phyloP scores from a whole-genome alignment of 1,139 yeast species.

The Diutina catenulata region DNA sequence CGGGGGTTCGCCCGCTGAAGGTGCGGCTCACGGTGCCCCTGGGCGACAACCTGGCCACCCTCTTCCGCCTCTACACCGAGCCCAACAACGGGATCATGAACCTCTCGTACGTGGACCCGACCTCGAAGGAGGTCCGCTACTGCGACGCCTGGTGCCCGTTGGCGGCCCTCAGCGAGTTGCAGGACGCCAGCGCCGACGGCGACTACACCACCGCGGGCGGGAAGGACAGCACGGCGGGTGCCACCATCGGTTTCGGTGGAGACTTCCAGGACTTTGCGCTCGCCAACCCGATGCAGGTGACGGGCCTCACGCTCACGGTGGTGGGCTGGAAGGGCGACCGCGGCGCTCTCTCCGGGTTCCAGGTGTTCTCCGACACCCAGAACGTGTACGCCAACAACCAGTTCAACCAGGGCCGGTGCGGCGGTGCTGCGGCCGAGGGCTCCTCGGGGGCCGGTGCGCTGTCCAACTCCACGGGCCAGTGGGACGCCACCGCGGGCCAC shows the following conservation, averaged over 20 bases:
- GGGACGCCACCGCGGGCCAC: slow-evolving; percentile 18
- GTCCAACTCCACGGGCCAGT: slow-evolving; percentile 15
- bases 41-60: slow-evolving; percentile 41
- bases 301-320: slow-evolving; percentile 53
- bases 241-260: slow-evolving; percentile 35
- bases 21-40: slow-evolving; percentile 58
- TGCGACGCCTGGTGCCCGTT: slow-evolving; percentile 92
- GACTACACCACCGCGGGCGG: slow-evolving; percentile 27
- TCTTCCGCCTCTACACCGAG: slow-evolving; percentile 61
- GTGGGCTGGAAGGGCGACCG: slow-evolving; percentile 57
- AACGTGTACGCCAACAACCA: slow-evolving; percentile 60
- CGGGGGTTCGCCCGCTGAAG: slow-evolving; percentile 55
- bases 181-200: slow-evolving; percentile 20
- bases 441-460: slow-evolving; percentile 19
- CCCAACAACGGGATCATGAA: slow-evolving; percentile 92
- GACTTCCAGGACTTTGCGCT: slow-evolving; percentile 73
- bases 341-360: slow-evolving; percentile 64
- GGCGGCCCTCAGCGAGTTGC: slow-evolving; percentile 19
- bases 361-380: slow-evolving; percentile 56
- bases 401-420: slow-evolving; percentile 57
- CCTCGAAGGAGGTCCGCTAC: slow-evolving; percentile 35
- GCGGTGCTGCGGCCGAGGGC: slow-evolving; percentile 16
- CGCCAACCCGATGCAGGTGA: slow-evolving; percentile 55
- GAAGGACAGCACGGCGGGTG: slow-evolving; percentile 28
- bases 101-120: slow-evolving; percentile 71